Evolutionary conservation across 1,284 basidiomycete species (phyloP).

Genomic region (Boletus sp.): DNA sequence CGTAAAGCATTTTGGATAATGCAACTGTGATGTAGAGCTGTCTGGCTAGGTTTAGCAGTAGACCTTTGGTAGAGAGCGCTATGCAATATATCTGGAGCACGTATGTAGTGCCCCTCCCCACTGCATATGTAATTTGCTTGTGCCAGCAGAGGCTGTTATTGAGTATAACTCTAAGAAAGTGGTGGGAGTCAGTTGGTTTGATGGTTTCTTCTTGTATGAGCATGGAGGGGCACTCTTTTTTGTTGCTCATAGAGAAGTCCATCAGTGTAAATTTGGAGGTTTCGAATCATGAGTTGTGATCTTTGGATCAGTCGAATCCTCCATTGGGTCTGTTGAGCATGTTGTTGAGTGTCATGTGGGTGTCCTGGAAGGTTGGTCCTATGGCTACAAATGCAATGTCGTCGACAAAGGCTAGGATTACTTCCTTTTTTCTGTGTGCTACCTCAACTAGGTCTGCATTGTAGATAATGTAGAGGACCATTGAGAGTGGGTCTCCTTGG

Average conservation of each 20-base stretch:
- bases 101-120: slow-evolving; percentile 7
- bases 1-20: slow-evolving; percentile 36
- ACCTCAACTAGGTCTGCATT: not conserved
- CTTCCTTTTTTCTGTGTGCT: not conserved
- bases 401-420: not conserved
- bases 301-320: not conserved
- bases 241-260: slow-evolving; percentile 1
- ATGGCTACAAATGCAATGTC: not conserved
- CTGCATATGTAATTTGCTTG: not conserved
- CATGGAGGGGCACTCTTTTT: not conserved
- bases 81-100: slow-evolving; percentile 5
- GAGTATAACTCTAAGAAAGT: slow-evolving; percentile 5
- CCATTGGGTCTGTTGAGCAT: slow-evolving; percentile 5
- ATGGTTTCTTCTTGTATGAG: not conserved
- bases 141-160: slow-evolving; percentile 6
- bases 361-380: not conserved
- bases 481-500: slow-evolving; percentile 26
- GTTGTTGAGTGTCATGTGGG: not conserved
- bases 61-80: not conserved
- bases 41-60: not conserved
- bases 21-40: slow-evolving; percentile 31
- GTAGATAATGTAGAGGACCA: slow-evolving; percentile 21
- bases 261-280: slow-evolving; percentile 19
- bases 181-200: not conserved
- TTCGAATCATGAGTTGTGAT: slow-evolving; percentile 18